Evolutionary conservation across 371 early-diverging fungal species (phyloP).

Genomic region (Funneliformis caledonium): DNA sequence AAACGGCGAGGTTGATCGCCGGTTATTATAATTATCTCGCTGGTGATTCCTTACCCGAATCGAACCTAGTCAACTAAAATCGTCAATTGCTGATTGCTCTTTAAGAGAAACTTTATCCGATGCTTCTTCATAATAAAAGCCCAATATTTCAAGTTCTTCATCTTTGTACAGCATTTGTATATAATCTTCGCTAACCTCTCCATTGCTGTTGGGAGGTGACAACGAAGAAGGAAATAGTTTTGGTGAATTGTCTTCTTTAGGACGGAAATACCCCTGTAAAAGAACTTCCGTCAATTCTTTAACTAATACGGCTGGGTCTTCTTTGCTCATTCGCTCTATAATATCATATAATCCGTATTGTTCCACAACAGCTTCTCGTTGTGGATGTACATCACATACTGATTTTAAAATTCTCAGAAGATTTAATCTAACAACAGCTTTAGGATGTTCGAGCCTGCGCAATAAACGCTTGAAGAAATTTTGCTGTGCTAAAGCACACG

Average conservation of each 20-base stretch:
- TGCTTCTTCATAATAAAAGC: neutral
- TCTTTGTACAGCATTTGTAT: neutral
- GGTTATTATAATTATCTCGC: neutral
- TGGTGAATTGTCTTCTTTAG: neutral
- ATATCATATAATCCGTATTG: constrained; percentile 43
- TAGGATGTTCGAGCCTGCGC: constrained; percentile 51
- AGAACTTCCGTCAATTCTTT: constrained; percentile 54
- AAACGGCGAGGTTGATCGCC: too few species aligned
- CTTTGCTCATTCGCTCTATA: constrained; percentile 46
- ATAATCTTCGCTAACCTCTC: constrained; percentile 5
- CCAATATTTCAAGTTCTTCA: neutral
- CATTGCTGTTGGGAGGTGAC: neutral
- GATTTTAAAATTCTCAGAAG: constrained; percentile 54
- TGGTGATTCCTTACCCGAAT: neutral
- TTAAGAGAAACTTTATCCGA: neutral
- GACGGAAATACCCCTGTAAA: constrained; percentile 30
- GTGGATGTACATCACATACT: constrained; percentile 49
- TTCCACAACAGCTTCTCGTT: constrained; percentile 36
- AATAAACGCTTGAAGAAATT: constrained; percentile 49
- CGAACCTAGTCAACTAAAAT: neutral
- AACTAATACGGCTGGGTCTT: constrained; percentile 53
- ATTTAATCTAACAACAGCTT: constrained; percentile 55
- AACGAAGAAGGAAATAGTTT: neutral
- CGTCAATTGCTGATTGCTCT: neutral
- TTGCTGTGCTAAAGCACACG: constrained; percentile 48